phyloP scores from a whole-genome alignment of 2,329 filamentous ascomycete genomes.

The Teratosphaeria nubilosa region DNA sequence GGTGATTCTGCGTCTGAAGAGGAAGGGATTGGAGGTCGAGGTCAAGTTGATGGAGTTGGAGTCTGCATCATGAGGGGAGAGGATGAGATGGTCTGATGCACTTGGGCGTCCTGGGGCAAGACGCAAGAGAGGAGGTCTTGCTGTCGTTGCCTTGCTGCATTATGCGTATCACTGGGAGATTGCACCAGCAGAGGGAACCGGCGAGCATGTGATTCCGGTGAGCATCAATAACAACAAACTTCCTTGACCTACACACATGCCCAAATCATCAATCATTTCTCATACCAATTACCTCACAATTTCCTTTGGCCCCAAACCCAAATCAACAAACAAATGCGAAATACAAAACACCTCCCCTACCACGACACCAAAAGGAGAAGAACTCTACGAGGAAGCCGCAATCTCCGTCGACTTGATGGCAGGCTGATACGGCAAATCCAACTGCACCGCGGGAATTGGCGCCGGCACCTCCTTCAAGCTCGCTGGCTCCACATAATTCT shows the following conservation, averaged over 20 bases:
- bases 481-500: conserved; percentile 30
- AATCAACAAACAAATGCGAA: not conserved
- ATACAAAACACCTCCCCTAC: not conserved
- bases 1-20: not conserved
- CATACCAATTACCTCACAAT: not conserved
- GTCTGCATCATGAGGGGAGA: not conserved
- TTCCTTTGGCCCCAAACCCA: not conserved
- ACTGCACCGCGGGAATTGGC: conserved; percentile 20
- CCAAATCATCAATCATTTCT: not conserved
- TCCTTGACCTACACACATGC: not conserved
- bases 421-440: conserved; percentile 9
- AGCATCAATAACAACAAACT: not conserved
- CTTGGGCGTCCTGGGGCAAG: not conserved
- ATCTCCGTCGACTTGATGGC: not conserved
- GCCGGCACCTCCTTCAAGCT: conserved; percentile 29
- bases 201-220: not conserved
- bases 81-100: not conserved
- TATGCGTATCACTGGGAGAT: too few relatives aligned
- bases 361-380: not conserved
- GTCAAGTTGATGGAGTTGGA: not conserved
- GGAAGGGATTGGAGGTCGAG: not conserved
- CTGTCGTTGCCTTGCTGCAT: not conserved
- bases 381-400: not conserved
- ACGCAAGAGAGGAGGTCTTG: not conserved
- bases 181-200: not conserved